Conservation (phyloP, 495 filamentous ascomycete species). For the Hypoxylon intermedium region DNA sequence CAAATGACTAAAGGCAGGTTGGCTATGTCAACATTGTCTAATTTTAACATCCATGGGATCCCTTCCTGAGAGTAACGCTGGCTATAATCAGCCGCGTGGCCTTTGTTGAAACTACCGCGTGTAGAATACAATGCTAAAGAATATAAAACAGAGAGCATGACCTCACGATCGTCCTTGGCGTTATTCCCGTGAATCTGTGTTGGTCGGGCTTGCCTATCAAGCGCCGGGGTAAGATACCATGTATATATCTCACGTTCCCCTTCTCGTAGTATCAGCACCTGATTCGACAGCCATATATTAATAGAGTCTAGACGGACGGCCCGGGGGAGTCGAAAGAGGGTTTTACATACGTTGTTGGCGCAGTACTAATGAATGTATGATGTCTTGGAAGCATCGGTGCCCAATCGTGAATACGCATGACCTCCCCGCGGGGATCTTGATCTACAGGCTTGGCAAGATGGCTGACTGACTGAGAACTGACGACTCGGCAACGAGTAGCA, state of each 20-base stretch:
- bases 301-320: not conserved
- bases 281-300: slow-evolving; percentile 3
- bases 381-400: slow-evolving; percentile 5
- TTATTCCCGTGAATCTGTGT: slow-evolving; percentile 13
- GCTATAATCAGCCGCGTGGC: not conserved
- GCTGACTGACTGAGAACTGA: slow-evolving; percentile 4
- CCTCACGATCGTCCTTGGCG: not conserved
- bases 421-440: slow-evolving; percentile 29
- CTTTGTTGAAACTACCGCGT: not conserved
- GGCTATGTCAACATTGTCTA: not conserved
- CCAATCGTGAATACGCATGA: slow-evolving; percentile 23
- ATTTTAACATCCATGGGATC: not conserved
- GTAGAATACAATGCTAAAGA: not conserved
- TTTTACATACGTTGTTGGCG: not conserved
- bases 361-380: not conserved
- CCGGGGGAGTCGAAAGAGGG: not conserved
- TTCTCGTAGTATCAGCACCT: not conserved
- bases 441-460: slow-evolving; percentile 30
- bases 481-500: not conserved
- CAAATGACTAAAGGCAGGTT: not conserved
- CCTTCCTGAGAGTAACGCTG: not conserved
- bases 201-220: slow-evolving; percentile 13
- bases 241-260: slow-evolving; percentile 7
- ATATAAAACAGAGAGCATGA: not conserved
- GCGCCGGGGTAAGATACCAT: not conserved